Conservation (phyloP, 352 stramenopile genomes). For the Phytophthora pinifolia region DNA sequence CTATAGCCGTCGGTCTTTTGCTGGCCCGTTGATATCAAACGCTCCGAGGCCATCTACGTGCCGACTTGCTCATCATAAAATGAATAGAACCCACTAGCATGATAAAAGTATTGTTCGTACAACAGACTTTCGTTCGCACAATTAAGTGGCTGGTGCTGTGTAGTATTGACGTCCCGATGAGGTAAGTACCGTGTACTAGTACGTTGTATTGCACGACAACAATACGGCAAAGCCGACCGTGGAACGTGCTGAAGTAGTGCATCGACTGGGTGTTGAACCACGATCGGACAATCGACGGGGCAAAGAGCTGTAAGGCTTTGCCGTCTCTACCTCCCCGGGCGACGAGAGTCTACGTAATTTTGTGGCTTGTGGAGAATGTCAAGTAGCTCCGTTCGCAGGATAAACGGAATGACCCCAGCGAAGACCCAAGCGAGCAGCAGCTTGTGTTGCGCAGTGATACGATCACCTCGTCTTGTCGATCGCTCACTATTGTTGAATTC, state of each 20-base stretch:
- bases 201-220: slow-evolving; percentile 35
- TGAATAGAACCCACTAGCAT: slow-evolving; percentile 16
- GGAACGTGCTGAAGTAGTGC: slow-evolving; percentile 13
- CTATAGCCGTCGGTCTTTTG: slow-evolving; percentile 4
- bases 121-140: slow-evolving; percentile 7
- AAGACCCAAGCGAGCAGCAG: slow-evolving; percentile 12
- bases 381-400: slow-evolving; percentile 18
- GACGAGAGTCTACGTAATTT: slow-evolving; percentile 16
- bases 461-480: background rate
- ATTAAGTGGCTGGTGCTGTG: slow-evolving; percentile 11
- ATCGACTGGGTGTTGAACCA: slow-evolving; percentile 22
- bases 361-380: slow-evolving; percentile 15
- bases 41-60: slow-evolving; percentile 6
- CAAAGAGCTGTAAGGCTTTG: slow-evolving; percentile 5
- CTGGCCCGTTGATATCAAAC: slow-evolving; percentile 17
- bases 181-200: slow-evolving; percentile 21
- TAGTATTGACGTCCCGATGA: slow-evolving; percentile 14
- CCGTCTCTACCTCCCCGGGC: background rate
- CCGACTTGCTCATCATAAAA: slow-evolving; percentile 19
- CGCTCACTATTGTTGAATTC: background rate
- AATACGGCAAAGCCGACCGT: slow-evolving; percentile 16
- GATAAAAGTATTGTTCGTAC: slow-evolving; percentile 21
- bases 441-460: slow-evolving; percentile 7
- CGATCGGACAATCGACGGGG: slow-evolving; percentile 3
- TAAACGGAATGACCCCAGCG: slow-evolving; percentile 16